Base-by-base conservation (phyloP, 2,329 filamentous ascomycete species). In the Aspergillus persii region DNA sequence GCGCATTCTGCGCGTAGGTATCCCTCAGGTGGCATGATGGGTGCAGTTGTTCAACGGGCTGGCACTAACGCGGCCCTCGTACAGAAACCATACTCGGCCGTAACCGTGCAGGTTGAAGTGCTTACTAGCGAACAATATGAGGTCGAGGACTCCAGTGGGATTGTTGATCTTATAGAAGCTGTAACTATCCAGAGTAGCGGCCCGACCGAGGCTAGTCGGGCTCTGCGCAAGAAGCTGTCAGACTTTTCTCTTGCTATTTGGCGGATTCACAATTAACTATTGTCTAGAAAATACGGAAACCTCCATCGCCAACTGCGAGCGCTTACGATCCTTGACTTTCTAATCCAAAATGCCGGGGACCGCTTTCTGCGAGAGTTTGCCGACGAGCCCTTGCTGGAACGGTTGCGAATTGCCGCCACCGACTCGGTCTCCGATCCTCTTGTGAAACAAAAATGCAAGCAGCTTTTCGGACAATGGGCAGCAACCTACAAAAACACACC, bases 131-230 rank as follows among this genome's bases (percentile, higher is more conserved):
- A 97, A 76, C 83, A 89, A 62, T 96, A 91, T 76, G 89, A 96
- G 61, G 91, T 96, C 72, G 92, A 98, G 73, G 93, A 98, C 74
- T 82, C 96, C 41, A 89, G 91, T 68, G 95, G 94, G 27, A 92
- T 99, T 64, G 91, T 94, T 46, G 93, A 98, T 69, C 86, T 99
- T 27, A 91, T 98, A 63, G 95, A 99, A 76, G 92, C 95, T 58
- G 91, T 99, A 73, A 89, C 90, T 65, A 86, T 99, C 60, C 95
- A 99, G 77, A 83, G 85, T 29, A 90, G 90, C 6, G 95, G 95
- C 0, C 92, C 95, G 1, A 85, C 86, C 11, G 95, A 99, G 80
- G 93, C 93, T 60, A 92, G 94, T 56, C 87, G 95, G 71, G 93
- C 95, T 51, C 85, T 99, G 68, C 87, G 95, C 61, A 99, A 99